Evolutionary conservation across 2,329 filamentous ascomycete genomes (phyloP).

Genomic region (Helminthosporium solani): DNA sequence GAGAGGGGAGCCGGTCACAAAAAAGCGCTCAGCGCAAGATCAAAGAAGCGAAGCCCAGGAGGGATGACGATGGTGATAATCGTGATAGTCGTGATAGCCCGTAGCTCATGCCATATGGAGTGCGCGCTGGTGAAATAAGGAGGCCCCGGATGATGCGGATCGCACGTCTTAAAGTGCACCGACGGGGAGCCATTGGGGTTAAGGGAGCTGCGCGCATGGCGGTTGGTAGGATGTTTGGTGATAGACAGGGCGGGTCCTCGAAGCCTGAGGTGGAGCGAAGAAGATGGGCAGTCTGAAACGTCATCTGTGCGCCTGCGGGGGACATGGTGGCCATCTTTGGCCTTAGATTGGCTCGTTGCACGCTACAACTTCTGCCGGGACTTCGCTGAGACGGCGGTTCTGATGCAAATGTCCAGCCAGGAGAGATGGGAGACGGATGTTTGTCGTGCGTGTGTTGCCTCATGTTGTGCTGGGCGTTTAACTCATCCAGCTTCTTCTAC

Average conservation of each 20-base stretch:
- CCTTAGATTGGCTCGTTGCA: slow-evolving; percentile 9
- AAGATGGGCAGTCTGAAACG: slow-evolving; percentile 14
- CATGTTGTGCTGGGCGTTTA: neutral
- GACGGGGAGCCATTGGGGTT: slow-evolving; percentile 16
- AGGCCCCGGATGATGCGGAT: slow-evolving; percentile 5
- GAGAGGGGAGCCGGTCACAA: slow-evolving; percentile 20
- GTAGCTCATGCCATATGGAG: slow-evolving; percentile 28
- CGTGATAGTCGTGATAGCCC: slow-evolving; percentile 28
- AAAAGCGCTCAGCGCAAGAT: slow-evolving; percentile 31
- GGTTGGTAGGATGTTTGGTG: slow-evolving; percentile 18
- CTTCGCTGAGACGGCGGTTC: slow-evolving; percentile 7
- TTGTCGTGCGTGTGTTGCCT: neutral
- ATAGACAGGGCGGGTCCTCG: slow-evolving; percentile 5
- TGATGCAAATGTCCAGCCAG: slow-evolving; percentile 4
- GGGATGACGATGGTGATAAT: slow-evolving; percentile 15
- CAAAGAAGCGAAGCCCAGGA: slow-evolving; percentile 13
- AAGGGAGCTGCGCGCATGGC: slow-evolving; percentile 12
- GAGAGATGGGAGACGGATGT: neutral
- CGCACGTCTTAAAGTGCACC: slow-evolving; percentile 27
- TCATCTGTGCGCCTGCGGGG: slow-evolving; percentile 1
- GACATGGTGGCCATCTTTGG: neutral
- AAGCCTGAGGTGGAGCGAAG: slow-evolving; percentile 5
- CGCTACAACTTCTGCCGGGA: slow-evolving; percentile 1
- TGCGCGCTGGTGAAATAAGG: slow-evolving; percentile 6
- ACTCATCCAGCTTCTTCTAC: neutral